Conservation (phyloP, 2,329 filamentous ascomycete species). For the Coniella lustricola region DNA sequence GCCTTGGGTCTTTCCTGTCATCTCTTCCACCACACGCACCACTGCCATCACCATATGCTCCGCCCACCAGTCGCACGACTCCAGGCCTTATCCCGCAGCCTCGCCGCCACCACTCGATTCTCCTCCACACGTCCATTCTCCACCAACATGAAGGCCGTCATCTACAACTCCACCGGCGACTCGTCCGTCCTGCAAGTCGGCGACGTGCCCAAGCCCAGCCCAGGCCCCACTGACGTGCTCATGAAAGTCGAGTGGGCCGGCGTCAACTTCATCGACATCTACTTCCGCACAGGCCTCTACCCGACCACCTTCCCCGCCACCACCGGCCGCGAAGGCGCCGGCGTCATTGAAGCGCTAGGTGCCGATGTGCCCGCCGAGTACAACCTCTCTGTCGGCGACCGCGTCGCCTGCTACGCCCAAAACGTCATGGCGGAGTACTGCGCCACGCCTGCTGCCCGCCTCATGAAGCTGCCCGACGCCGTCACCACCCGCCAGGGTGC, state of each 20-base stretch:
- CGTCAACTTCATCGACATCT: constrained; percentile 35
- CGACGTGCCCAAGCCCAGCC: constrained; percentile 13
- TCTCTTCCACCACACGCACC: neutral
- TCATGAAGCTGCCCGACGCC: constrained; percentile 56
- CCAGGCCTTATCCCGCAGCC: constrained; percentile 12
- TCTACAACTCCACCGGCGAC: constrained; percentile 15
- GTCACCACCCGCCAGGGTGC: constrained; percentile 57
- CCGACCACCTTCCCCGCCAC: constrained; percentile 60
- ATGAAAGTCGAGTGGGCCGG: constrained; percentile 16
- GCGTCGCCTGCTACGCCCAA: constrained; percentile 58
- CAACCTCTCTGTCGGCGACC: constrained; percentile 56
- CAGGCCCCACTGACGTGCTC: constrained; percentile 10
- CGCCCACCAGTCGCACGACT: constrained; percentile 5
- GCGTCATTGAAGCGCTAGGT: constrained; percentile 48
- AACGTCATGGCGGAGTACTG: constrained; percentile 52
- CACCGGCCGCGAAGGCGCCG: constrained; percentile 71
- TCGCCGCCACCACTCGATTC: neutral
- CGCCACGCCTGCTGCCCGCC: constrained; percentile 43
- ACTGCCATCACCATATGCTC: neutral
- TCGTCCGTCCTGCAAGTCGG: constrained; percentile 15
- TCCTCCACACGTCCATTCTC: neutral
- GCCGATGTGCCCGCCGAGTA: constrained; percentile 47
- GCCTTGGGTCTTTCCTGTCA: neutral
- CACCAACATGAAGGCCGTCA: constrained; percentile 13
- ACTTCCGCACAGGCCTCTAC: constrained; percentile 82